Conservation (phyloP, 2,329 filamentous ascomycete species). For the Alternaria dauci region DNA sequence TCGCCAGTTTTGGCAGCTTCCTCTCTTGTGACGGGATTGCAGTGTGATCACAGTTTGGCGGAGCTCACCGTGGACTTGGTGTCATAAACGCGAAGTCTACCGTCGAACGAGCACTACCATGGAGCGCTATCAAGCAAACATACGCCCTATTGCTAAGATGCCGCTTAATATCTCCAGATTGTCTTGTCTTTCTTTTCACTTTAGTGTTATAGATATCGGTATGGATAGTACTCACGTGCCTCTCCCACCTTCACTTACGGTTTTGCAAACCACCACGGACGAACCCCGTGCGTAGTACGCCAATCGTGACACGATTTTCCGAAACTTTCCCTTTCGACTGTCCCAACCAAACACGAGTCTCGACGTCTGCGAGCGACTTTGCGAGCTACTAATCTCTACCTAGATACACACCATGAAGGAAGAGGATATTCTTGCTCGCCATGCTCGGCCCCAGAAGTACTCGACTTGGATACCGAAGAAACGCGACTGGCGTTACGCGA, state of each 20-base stretch:
- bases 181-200: background rate
- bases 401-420: slow-evolving; percentile 3
- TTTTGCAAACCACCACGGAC: background rate
- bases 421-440: slow-evolving; percentile 24
- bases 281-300: background rate
- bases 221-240: background rate
- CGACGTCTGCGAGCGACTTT: too few species aligned
- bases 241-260: background rate
- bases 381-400: background rate
- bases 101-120: background rate
- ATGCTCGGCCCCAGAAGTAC: slow-evolving; percentile 26
- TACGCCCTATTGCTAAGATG: background rate
- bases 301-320: background rate
- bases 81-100: background rate
- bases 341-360: background rate
- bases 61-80: background rate
- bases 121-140: background rate
- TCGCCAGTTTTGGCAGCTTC: background rate
- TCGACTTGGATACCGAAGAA: slow-evolving; percentile 19
- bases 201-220: background rate
- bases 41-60: background rate
- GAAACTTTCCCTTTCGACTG: background rate
- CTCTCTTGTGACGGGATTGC: background rate
- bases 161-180: background rate
- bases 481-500: slow-evolving; percentile 30